Evolutionary conservation across 345 rosid genomes (phyloP), one percentile per base, ranked within the genome.

Genomic region (Triadica sebifera): DNA sequence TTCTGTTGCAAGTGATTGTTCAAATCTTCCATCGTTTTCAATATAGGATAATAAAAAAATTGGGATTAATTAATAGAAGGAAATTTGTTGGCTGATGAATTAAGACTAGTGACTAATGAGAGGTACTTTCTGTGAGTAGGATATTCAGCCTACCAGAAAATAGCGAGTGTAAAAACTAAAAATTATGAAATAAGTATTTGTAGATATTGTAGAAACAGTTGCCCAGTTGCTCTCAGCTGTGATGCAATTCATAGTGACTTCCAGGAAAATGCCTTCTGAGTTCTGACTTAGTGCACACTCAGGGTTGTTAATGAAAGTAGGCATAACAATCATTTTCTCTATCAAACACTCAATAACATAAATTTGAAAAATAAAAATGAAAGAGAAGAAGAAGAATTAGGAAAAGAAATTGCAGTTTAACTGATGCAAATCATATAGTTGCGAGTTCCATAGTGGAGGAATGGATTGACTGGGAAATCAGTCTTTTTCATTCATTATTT

Each of bases 171-270:
- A 61, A 61, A 1, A 1, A 29, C n/a, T n/a, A n/a, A n/a, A n/a
- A n/a, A n/a, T n/a, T 22, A 56, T 25, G 61, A 56, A 60, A 60
- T 63, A 39, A 19, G 16, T 12, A 38, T 61, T 29, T 39, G 25
- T 8, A 39, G 13, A 0, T 7, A n/a, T n/a, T n/a, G 24, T 9
- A 6, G 46, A 9, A 43, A 24, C 24, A 12, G 70, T 67, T 49
- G 22, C 41, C 3, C 67, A 38, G 16, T 47, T 12, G n/a, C 56
- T 49, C 6, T 67, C 70, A 8, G 9, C 20, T 67, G n/a, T 13
- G 56, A 49, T 49, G 37, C 41, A 67, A 47, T 67, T 46, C 38
- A 19, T 22, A 46, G 70, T 15, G 70, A 66, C 55, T 66, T 66
- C n/a, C 34, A 22, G 55, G 56, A 25, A 25, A 8, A 6, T 20